Evolutionary conservation across 441 rosid genomes (phyloP), one percentile per base, ranked within the genome.

Genomic region (Pelargonium myrrhifolium): DNA sequence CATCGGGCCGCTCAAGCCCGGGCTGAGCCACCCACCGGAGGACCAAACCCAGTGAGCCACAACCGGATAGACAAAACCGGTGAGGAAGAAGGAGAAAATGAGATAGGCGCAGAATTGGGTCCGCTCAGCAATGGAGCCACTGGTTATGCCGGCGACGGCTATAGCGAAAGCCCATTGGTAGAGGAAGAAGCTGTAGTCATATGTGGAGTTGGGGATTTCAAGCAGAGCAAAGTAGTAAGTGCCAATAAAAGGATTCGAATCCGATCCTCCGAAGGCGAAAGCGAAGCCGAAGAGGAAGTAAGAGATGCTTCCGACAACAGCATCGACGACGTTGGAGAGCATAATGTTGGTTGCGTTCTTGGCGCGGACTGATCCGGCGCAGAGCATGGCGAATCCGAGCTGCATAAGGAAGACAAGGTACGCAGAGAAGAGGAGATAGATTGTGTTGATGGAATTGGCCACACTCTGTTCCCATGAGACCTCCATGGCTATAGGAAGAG

Each of bases 161-260:
- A 86, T 88, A 20, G 97, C 95, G 37, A 90, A 90, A 35, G 93
- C 93, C 91, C 93, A 91, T 65, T 91, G 97, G 75, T 83, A 91
- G 24, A 90, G 90, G 53, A 91, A 89, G 67, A 56, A 74, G 20
- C 86, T 79, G 26, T 89, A 88, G 68, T 87, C 93, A 45, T 73
- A 85, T 0, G 77, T 10, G 56, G 59, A 21, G 12, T 65, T 71
- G 0, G 92, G 96, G 15, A 89, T 68, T 42, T 85, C 80, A 55
- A 67, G 76, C 26, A 87, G 86, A 66, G 87, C 90, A 70, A 89
- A 87, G 84, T 55, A 83, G 53, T 64, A 72, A 22, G 85, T 82
- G 26, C 89, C 96, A 6, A 89, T 87, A 73, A 91, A 91, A 56
- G 92, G 89, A 63, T 89, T 84, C 20, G 86, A 56, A 51, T 0